These are phyloP conservation scores for Coemansia sp. DNA, from an alignment of 192 early-diverging fungal genomes.

Conservation along the genomic window DNA sequence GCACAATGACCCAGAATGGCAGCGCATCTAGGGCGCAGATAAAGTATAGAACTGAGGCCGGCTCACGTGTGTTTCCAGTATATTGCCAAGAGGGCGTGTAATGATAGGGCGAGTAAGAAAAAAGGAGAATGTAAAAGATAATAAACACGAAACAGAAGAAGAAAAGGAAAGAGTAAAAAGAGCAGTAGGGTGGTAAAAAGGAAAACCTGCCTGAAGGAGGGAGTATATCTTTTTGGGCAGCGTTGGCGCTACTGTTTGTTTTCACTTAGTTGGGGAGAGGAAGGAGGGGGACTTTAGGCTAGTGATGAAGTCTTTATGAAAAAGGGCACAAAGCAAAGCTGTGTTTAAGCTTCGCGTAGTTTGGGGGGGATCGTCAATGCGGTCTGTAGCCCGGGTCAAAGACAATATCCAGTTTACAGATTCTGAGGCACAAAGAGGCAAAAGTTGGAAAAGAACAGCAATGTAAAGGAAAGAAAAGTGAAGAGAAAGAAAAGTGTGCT, in stretches of 20 bases:
- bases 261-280: neutral
- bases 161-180: neutral
- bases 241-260: constrained; percentile 31
- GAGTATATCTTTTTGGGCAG: constrained; percentile 2
- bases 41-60: neutral
- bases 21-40: constrained; percentile 3
- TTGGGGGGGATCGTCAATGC: constrained; percentile 3
- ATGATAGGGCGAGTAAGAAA: neutral
- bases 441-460: neutral
- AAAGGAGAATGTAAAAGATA: constrained; percentile 6
- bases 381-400: constrained; percentile 4
- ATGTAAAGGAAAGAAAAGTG: neutral
- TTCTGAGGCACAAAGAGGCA: neutral
- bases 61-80: neutral
- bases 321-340: neutral
- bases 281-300: neutral
- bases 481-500: neutral
- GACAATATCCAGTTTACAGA: neutral
- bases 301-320: neutral
- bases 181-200: neutral
- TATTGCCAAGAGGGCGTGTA: neutral
- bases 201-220: neutral
- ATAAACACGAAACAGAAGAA: constrained; percentile 1
- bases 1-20: constrained; percentile 13
- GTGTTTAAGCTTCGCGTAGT: neutral